These are phyloP conservation scores for Hura crepitans DNA, from an alignment of 441 rosid species.

Conservation along the genomic window DNA sequence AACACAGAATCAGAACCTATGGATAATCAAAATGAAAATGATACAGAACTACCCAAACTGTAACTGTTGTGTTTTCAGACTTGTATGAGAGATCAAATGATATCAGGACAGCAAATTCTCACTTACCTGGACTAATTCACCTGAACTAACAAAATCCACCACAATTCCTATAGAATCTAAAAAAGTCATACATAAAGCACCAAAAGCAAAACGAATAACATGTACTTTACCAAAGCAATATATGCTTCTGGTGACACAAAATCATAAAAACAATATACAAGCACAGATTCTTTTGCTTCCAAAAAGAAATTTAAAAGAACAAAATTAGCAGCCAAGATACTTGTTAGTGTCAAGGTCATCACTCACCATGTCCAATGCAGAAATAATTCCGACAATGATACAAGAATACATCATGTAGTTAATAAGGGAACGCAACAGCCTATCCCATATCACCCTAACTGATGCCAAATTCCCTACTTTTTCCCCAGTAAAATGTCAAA, in stretches of 20 bases:
- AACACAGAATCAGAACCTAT: slow-evolving; percentile 10
- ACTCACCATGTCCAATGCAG: neutral
- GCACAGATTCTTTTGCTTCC: neutral
- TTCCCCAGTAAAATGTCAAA: too few relatives aligned
- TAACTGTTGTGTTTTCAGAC: neutral
- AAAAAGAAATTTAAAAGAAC: neutral
- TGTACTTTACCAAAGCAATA: neutral
- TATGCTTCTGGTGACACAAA: neutral
- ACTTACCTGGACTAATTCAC: neutral
- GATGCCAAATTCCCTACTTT: too few relatives aligned
- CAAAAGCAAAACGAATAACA: neutral
- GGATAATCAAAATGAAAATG: slow-evolving; percentile 6
- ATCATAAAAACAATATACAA: neutral
- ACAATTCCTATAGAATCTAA: neutral
- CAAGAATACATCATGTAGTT: too few relatives aligned
- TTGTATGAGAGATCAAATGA: neutral
- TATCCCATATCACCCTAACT: too few relatives aligned
- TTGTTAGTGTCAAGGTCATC: neutral
- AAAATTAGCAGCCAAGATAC: neutral
- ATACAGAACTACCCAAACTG: neutral
- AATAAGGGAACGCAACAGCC: too few relatives aligned
- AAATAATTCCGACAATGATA: neutral
- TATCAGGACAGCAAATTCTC: neutral
- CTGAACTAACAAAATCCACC: neutral
- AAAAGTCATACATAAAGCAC: neutral